These are phyloP conservation scores for Daldinia sp. DNA, from an alignment of 2,329 filamentous ascomycete genomes.

Conservation along the genomic window DNA sequence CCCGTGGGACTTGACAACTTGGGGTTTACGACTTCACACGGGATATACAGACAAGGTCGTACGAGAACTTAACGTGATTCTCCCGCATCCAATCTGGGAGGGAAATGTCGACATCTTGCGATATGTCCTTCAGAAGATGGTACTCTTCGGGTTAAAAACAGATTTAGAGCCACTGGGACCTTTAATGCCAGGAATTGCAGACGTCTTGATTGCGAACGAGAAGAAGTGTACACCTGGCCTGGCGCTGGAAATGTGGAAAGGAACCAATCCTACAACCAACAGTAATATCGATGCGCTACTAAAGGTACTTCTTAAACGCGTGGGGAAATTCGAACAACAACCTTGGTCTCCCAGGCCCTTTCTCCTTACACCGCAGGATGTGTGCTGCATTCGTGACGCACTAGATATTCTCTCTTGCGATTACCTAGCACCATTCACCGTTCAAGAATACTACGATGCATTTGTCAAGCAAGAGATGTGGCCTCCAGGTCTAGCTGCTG, in stretches of 20 bases:
- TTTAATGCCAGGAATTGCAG: background rate
- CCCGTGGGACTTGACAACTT: conserved; percentile 1
- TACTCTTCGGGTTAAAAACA: background rate
- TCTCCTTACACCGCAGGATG: background rate
- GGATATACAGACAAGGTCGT: accelerated
- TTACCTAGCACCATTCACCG: background rate
- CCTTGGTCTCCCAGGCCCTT: background rate
- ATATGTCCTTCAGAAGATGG: background rate
- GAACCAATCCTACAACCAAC: background rate
- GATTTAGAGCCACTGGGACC: background rate
- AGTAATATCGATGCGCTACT: background rate
- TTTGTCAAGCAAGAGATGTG: background rate
- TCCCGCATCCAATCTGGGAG: background rate
- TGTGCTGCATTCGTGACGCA: background rate
- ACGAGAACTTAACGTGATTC: background rate
- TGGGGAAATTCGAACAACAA: background rate
- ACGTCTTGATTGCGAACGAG: background rate
- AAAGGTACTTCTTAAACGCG: background rate
- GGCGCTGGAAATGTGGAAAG: background rate
- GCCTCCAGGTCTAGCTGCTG: background rate
- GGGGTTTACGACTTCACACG: background rate
- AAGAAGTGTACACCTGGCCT: background rate
- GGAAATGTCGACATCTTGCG: background rate
- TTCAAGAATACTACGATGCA: background rate
- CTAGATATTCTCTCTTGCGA: background rate